A percentile compares a stretch with the other conserved stretches of the same genome.
These are phyloP conservation scores for Aechmea fasciata DNA, from an alignment of 176 grass and related monocot species.

Conservation along the genomic window DNA sequence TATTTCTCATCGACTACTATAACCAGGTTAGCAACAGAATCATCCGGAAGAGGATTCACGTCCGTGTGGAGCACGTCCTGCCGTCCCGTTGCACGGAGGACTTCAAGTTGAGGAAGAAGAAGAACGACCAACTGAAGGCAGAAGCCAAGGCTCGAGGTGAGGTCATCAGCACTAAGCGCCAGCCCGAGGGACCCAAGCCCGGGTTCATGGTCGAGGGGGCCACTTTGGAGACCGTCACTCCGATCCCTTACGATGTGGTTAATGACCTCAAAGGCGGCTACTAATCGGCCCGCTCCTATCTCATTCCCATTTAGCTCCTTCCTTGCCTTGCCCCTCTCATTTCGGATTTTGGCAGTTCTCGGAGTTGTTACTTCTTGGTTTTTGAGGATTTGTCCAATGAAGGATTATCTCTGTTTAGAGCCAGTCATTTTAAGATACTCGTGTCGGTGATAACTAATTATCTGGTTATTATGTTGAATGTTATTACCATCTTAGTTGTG, in stretches of 20 bases:
- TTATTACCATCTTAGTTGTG: too few species aligned
- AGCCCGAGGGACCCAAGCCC: slow-evolving; percentile 64
- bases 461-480: too few species aligned
- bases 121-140: slow-evolving; percentile 76
- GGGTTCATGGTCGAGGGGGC: slow-evolving; percentile 84
- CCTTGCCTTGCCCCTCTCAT: background rate
- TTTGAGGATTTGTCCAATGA: background rate
- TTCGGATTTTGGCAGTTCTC: background rate
- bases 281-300: slow-evolving; percentile 11
- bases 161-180: slow-evolving; percentile 91
- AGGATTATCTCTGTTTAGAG: too few species aligned
- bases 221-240: slow-evolving; percentile 68
- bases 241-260: slow-evolving; percentile 93
- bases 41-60: slow-evolving; percentile 84
- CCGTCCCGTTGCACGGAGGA: slow-evolving; percentile 77
- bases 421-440: too few species aligned
- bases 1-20: background rate
- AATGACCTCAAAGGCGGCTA: slow-evolving; percentile 98
- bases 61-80: slow-evolving; percentile 80
- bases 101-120: slow-evolving; percentile 58
- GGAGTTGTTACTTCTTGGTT: background rate
- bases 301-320: background rate
- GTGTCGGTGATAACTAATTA: too few species aligned
- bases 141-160: slow-evolving; percentile 69
- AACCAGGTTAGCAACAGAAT: slow-evolving; percentile 58